Evolutionary conservation across 768 basidiomycete species (phyloP).

Genomic region (Solioccasus polychromus): DNA sequence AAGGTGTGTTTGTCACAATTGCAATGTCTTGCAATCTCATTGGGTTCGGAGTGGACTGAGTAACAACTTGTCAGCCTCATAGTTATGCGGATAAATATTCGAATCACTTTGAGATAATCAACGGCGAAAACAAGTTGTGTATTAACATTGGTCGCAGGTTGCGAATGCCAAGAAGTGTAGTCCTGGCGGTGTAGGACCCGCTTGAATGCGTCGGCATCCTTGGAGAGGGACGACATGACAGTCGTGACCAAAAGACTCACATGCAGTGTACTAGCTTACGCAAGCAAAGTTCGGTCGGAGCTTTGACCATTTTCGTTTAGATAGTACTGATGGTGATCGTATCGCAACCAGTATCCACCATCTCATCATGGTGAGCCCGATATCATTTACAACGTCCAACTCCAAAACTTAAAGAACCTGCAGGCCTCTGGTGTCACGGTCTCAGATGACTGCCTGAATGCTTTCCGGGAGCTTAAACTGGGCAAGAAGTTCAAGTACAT

Average conservation of each 20-base stretch:
- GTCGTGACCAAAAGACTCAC: slow-evolving; percentile 1
- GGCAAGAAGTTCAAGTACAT: slow-evolving; percentile 77
- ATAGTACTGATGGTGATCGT: slow-evolving; percentile 21
- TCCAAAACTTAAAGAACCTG: not conserved
- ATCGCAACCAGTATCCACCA: slow-evolving; percentile 25
- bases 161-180: slow-evolving; percentile 79
- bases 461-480: slow-evolving; percentile 21
- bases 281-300: slow-evolving; percentile 29
- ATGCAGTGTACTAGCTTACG: slow-evolving; percentile 14
- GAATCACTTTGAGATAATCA: slow-evolving; percentile 69
- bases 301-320: slow-evolving; percentile 6
- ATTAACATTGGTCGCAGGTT: slow-evolving; percentile 82
- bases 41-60: slow-evolving; percentile 65
- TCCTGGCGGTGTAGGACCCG: slow-evolving; percentile 60
- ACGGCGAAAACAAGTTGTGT: slow-evolving; percentile 87
- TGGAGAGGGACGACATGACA: slow-evolving; percentile 64
- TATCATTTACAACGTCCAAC: not conserved
- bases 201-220: slow-evolving; percentile 73
- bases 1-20: slow-evolving; percentile 71
- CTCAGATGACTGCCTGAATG: slow-evolving; percentile 45
- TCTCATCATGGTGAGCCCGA: slow-evolving; percentile 30
- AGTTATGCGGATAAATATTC: slow-evolving; percentile 4
- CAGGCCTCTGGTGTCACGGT: slow-evolving; percentile 44
- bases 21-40: slow-evolving; percentile 89
- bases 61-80: slow-evolving; percentile 5